These are phyloP conservation scores for Saturnispora saitoi DNA, from an alignment of 805 yeast genomes.

Conservation along the genomic window DNA sequence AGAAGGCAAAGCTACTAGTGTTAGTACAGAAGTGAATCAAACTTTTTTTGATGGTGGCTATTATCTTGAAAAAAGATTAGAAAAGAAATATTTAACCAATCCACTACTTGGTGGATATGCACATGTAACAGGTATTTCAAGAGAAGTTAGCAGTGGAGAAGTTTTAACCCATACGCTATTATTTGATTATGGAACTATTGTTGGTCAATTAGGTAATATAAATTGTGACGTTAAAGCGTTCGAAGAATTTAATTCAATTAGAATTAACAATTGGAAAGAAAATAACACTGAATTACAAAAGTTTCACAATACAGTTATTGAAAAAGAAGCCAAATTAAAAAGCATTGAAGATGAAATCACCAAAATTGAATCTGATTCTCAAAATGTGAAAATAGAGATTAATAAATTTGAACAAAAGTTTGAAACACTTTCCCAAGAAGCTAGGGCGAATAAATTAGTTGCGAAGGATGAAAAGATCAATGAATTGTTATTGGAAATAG, in stretches of 20 bases:
- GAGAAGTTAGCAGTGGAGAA: conserved; percentile 20
- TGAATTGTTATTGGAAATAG: conserved; percentile 38
- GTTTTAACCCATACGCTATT: conserved; percentile 57
- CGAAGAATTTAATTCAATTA: conserved; percentile 31
- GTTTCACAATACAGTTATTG: conserved; percentile 39
- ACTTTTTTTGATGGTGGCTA: conserved; percentile 23
- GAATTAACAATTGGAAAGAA: conserved; percentile 37
- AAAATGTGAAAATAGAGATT: conserved; percentile 13
- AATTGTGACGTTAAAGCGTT: conserved; percentile 40
- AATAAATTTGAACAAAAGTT: conserved; percentile 3
- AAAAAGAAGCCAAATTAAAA: conserved; percentile 27
- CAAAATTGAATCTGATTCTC: conserved; percentile 12
- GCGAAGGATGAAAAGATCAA: conserved; percentile 35
- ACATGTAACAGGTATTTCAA: conserved; percentile 30
- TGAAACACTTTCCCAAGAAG: conserved; percentile 6
- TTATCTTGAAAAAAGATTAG: conserved; percentile 54
- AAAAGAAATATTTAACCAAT: conserved; percentile 60
- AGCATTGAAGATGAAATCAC: conserved; percentile 16
- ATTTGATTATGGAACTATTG: conserved; percentile 43
- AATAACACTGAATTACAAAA: conserved; percentile 36
- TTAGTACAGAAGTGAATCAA: not conserved
- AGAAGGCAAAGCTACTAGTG: conserved; percentile 13
- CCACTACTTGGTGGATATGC: conserved; percentile 40
- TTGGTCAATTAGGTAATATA: conserved; percentile 35
- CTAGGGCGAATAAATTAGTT: conserved; percentile 21